Conservation (phyloP, 1,284 basidiomycete genomes). For the Sanghuangporus baumii region DNA sequence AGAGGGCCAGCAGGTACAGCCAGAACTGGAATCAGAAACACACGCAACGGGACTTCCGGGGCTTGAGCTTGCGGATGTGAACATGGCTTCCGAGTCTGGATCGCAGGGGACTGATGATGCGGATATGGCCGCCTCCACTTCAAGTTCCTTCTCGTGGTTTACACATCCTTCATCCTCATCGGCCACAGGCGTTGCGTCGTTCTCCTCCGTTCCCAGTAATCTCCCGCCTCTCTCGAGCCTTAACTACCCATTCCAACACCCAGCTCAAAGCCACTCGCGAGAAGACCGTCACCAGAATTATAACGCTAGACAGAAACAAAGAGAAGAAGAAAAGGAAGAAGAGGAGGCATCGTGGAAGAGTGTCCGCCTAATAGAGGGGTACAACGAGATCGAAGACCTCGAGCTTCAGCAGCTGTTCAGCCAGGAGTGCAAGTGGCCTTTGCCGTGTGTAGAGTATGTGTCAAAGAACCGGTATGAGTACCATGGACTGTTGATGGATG, state of each 20-base stretch:
- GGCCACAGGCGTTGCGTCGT: too few species aligned
- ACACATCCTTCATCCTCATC: too few species aligned
- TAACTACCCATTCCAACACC: too few species aligned
- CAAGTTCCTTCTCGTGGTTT: too few species aligned
- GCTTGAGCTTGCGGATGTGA: not conserved
- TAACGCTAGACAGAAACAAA: not conserved
- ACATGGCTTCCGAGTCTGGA: not conserved
- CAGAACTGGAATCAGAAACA: not conserved
- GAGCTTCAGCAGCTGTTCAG: constrained; percentile 25
- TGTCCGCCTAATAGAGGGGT: constrained; percentile 2
- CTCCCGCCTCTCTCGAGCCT: too few species aligned
- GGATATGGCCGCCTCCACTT: too few species aligned
- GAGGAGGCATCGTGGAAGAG: not conserved
- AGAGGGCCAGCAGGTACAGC: not conserved
- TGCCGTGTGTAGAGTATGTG: constrained; percentile 33
- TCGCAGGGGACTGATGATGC: too few species aligned
- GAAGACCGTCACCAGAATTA: not conserved
- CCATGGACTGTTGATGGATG: constrained; percentile 41
- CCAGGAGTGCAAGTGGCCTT: constrained; percentile 25
- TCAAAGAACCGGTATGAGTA: constrained; percentile 27
- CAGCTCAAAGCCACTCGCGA: not conserved
- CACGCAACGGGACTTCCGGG: not conserved
- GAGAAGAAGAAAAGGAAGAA: not conserved
- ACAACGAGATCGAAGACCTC: constrained; percentile 11
- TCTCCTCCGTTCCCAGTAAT: too few species aligned